Evolutionary conservation across 2,329 filamentous ascomycete genomes (phyloP), one percentile per base, ranked within the genome.

Genomic region (Penicillium sp.): DNA sequence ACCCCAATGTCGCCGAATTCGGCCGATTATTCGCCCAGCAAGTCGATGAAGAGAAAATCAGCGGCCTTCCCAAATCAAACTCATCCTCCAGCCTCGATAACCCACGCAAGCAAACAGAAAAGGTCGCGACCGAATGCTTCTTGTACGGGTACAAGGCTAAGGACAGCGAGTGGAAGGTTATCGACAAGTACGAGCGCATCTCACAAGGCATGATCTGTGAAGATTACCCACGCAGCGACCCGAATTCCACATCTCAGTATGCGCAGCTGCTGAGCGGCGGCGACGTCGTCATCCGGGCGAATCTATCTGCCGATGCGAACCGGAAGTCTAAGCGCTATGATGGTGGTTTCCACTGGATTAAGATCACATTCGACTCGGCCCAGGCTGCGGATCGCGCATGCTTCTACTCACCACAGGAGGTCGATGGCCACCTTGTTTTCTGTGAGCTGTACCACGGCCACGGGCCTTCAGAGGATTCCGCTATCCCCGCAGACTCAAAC

Each of bases 291-390:
- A 87, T 88, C 48, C 85, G 87, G 57, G 83, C 85, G 51, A 83
- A 84, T 10, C 78, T 96, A 52, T 89, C 88, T 2, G 77, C 84
- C 19, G 88, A 89, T 37, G 91, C 96, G 67, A 86, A 92, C 55
- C 81, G 83, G 53, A 89, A 93, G 72, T 91, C 93, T 69, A 92
- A 93, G 75, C 85, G 83, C 60, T 92, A 91, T 61, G 89, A 88
- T 46, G 90, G 92, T 50, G 93, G 93, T 44, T 85, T 90, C 65
- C 91, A 96, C 79, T 98, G 93, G 93, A 92, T 97, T 67, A 92
- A 92, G 73, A 81, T 93, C 54, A 93, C 90, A 1, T 93, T 92
- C 67, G 90, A 92, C 75, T 90, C 87, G 43, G 81, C 83, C 49
- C 84, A 89, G 64, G 87, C 89, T 2, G 90, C 88, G 21, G 88